Base-by-base conservation (phyloP, 805 yeast genomes). In the Lachancea kluyveri region DNA sequence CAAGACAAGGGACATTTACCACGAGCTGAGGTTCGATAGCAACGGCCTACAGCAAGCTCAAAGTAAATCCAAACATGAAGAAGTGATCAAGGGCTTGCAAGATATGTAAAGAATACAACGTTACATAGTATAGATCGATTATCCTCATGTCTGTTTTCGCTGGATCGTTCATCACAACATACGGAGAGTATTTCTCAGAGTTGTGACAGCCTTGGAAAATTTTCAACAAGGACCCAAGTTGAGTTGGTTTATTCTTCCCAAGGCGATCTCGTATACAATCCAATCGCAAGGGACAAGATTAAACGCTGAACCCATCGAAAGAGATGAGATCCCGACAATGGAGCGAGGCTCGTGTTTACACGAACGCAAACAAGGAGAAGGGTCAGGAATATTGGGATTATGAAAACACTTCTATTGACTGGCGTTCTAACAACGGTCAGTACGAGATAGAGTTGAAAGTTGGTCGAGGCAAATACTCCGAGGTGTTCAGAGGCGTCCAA, bases 391-490 rank as follows among this genome's bases (percentile, higher is more conserved):
- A 86, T 59, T 86, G 94, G 88, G 94, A 86, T 57, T 85, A 85
- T 52, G 94, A 83, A 43, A 77, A 77, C 41, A 64, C 70, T 21
- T 62, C 67, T 8, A 69, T 79, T 19, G 68, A 68, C 25, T 79
- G 84, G 84, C 79, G 82, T 2, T 52, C 65, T 5, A 70, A 70
- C 34, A 69, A 56, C 31, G 59, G 61, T 31, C 62, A 74, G 49
- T 81, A 80, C 53, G 96, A 88, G 56, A 81, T 88, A 39, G 72
- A 82, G 33, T 69, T 71, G 41, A 85, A 87, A 59, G 79, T 88
- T 12, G 96, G 96, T 9, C 72, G 95, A 36, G 96, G 96, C 16
- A 88, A 85, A 63, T 88, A 87, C 60, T 80, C 94, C n/a, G 96
- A 88, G 58, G 96, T 88, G 18, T 88, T 88, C 55, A 81, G 78